Percentiles rank a stretch among this genome's conserved stretches.
phyloP scores from a whole-genome alignment of 306 rosid species.

The Trifolium subterraneum region DNA sequence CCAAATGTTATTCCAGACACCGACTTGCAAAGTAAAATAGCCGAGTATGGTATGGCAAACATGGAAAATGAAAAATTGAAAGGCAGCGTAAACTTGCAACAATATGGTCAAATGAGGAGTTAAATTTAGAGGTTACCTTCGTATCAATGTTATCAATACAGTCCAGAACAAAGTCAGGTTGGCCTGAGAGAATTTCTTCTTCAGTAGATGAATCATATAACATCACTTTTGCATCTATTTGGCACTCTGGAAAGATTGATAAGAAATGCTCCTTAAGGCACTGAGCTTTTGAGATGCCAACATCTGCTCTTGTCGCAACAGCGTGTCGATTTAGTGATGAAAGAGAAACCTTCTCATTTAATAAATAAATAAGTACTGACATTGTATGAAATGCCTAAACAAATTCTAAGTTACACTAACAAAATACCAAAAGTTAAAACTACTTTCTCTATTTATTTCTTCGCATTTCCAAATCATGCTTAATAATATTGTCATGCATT shows the following conservation, averaged over 20 bases:
- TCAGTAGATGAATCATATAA: constrained; percentile 87
- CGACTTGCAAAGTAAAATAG: not conserved
- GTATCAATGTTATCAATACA: constrained; percentile 97
- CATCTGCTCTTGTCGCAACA: constrained; percentile 98
- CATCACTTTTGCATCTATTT: constrained; percentile 79
- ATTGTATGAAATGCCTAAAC: constrained; percentile 14
- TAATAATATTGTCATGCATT: constrained; percentile 15
- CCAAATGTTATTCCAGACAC: not conserved
- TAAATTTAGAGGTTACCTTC: constrained; percentile 60
- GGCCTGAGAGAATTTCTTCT: constrained; percentile 91
- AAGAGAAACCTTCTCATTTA: constrained; percentile 87
- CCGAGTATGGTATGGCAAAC: not conserved
- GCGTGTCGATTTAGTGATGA: constrained; percentile 99
- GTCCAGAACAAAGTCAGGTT: constrained; percentile 90
- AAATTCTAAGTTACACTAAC: constrained; percentile 40
- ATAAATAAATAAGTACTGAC: constrained; percentile 52
- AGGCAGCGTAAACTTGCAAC: constrained; percentile 2
- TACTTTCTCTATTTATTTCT: constrained; percentile 16
- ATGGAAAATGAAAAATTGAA: not conserved
- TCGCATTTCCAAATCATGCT: constrained; percentile 10
- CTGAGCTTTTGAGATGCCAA: constrained; percentile 91
- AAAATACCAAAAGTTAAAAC: constrained; percentile 35
- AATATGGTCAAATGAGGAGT: constrained; percentile 19
- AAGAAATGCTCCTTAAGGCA: constrained; percentile 90
- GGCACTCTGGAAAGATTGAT: constrained; percentile 92